Conservation (phyloP, 2,329 filamentous ascomycete genomes). For the Sclerotiophoma versabilis region DNA sequence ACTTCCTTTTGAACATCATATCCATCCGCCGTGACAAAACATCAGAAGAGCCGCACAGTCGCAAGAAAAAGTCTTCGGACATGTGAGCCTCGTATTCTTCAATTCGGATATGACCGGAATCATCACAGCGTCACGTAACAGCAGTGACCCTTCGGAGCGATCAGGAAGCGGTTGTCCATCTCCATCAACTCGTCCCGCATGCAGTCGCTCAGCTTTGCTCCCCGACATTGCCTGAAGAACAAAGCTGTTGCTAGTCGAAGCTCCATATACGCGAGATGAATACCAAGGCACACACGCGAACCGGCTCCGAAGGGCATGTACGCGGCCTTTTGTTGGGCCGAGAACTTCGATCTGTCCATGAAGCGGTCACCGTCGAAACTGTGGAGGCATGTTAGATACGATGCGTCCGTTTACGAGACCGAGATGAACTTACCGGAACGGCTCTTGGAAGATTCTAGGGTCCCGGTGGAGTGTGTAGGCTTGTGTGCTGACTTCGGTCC, state of each 20-base stretch:
- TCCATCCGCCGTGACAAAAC: slow-evolving; percentile 11
- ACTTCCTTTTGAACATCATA: slow-evolving; percentile 4
- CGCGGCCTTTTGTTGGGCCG: slow-evolving; percentile 53
- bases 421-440: slow-evolving; percentile 26
- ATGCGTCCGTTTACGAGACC: neutral
- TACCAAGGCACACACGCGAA: slow-evolving; percentile 70
- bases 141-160: slow-evolving; percentile 51
- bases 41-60: neutral
- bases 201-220: slow-evolving; percentile 28
- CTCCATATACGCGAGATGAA: slow-evolving; percentile 68
- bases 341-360: slow-evolving; percentile 25
- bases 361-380: slow-evolving; percentile 46
- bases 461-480: slow-evolving; percentile 51
- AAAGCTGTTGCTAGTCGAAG: slow-evolving; percentile 57
- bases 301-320: slow-evolving; percentile 74
- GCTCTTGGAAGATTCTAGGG: slow-evolving; percentile 29
- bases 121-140: slow-evolving; percentile 43
- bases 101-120: neutral
- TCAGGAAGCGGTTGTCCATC: slow-evolving; percentile 51
- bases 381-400: neutral
- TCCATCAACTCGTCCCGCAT: slow-evolving; percentile 49
- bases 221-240: slow-evolving; percentile 58
- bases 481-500: slow-evolving; percentile 48
- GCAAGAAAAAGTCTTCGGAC: neutral
- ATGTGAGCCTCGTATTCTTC: neutral